phyloP scores from a whole-genome alignment of 257 asterid species.

The Nicotiana sylvestris region DNA sequence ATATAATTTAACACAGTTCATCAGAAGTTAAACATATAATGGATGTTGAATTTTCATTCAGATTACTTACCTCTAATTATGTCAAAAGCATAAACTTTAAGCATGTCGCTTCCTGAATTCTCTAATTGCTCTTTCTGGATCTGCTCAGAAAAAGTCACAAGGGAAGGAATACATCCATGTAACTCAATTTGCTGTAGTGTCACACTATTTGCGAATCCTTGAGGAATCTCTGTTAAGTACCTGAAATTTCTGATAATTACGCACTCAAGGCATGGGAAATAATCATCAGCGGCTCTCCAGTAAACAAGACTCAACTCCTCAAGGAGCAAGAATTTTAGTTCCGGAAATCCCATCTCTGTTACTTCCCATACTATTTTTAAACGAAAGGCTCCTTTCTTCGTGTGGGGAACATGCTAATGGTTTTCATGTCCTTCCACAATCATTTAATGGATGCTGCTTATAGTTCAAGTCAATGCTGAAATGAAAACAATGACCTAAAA shows the following conservation, averaged over 20 bases:
- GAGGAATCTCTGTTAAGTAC: neutral
- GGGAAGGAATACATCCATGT: neutral
- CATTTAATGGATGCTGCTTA: neutral
- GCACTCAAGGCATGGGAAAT: constrained; percentile 4
- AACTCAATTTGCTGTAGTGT: constrained; percentile 6
- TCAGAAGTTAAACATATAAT: neutral
- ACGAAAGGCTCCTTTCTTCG: neutral
- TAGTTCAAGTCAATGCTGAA: no score
- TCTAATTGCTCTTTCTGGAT: neutral
- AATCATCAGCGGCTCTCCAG: neutral
- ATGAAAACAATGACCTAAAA: no score
- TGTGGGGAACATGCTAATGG: neutral
- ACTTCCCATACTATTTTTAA: neutral
- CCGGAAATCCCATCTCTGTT: neutral
- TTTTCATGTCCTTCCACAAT: neutral
- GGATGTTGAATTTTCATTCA: neutral
- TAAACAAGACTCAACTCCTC: neutral
- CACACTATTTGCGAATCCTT: neutral
- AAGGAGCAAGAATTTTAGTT: constrained; percentile 10
- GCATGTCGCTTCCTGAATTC: neutral
- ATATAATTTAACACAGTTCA: neutral
- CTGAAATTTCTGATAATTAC: neutral
- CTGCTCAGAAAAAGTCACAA: constrained; percentile 3
- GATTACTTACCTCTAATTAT: neutral
- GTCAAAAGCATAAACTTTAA: neutral